Evolutionary conservation across 805 yeast genomes (phyloP).

Genomic region (Starmerella ratchasimensis): DNA sequence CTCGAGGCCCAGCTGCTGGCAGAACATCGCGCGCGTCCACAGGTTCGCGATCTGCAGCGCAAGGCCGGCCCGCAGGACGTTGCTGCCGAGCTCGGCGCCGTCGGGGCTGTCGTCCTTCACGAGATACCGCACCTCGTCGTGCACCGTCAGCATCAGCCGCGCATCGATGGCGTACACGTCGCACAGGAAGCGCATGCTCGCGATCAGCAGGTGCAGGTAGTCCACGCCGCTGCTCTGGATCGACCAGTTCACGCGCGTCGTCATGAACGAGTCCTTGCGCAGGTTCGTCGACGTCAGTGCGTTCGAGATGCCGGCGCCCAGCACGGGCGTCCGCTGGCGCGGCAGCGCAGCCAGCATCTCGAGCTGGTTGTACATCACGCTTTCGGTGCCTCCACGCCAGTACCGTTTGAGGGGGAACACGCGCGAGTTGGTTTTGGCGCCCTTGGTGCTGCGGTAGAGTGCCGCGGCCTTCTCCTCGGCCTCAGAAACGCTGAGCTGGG

Average conservation of each 20-base stretch:
- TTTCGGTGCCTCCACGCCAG: slow-evolving; percentile 79
- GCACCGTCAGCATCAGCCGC: slow-evolving; percentile 74
- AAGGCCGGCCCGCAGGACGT: slow-evolving; percentile 63
- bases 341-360: slow-evolving; percentile 77
- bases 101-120: slow-evolving; percentile 53
- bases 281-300: slow-evolving; percentile 60
- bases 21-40: slow-evolving; percentile 94
- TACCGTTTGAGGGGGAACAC: slow-evolving; percentile 22
- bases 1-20: slow-evolving; percentile 77
- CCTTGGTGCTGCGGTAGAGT: slow-evolving; percentile 75
- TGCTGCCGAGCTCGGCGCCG: too few relatives aligned
- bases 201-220: slow-evolving; percentile 69
- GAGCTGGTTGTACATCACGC: slow-evolving; percentile 75
- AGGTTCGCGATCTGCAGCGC: slow-evolving; percentile 77
- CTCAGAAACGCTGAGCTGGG: slow-evolving; percentile 47
- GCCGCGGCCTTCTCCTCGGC: slow-evolving; percentile 52
- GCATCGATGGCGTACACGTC: slow-evolving; percentile 55
- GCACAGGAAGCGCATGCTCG: slow-evolving; percentile 75
- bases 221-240: slow-evolving; percentile 98
- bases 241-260: slow-evolving; percentile 93
- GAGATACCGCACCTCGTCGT: slow-evolving; percentile 82
- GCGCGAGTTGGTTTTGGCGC: slow-evolving; percentile 31
- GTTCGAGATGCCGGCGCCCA: slow-evolving; percentile 85
- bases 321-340: slow-evolving; percentile 73
- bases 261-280: slow-evolving; percentile 49